phyloP scores from a whole-genome alignment of 495 filamentous ascomycete species.

The Lophiotrema nucula region DNA sequence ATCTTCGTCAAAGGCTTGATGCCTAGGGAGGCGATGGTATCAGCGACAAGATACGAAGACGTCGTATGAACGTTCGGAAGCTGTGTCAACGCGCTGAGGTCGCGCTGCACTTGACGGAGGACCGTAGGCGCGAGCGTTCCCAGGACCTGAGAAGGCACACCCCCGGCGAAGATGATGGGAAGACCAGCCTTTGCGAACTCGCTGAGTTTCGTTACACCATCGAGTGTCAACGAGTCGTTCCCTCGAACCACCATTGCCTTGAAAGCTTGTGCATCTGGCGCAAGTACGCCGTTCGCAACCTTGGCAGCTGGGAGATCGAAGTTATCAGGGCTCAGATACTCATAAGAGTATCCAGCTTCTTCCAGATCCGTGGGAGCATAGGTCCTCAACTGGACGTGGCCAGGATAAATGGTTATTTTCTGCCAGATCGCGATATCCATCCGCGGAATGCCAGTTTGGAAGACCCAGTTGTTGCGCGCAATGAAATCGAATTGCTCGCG shows the following conservation, averaged over 20 bases:
- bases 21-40: conserved; percentile 10
- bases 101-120: conserved; percentile 1
- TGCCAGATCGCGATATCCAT: conserved; percentile 17
- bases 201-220: conserved; percentile 15
- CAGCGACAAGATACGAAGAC: conserved; percentile 7
- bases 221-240: conserved; percentile 15
- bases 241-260: conserved; percentile 8
- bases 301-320: conserved; percentile 15
- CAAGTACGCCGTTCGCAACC: conserved; percentile 7
- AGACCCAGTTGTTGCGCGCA: conserved; percentile 19
- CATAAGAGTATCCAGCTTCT: conserved; percentile 11
- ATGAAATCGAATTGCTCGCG: conserved; percentile 13
- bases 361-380: conserved; percentile 17
- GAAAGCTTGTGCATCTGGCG: conserved; percentile 16
- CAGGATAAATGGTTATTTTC: conserved; percentile 16
- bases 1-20: conserved; percentile 15
- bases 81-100: not conserved
- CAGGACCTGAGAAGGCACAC: conserved; percentile 7
- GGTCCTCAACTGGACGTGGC: conserved; percentile 9
- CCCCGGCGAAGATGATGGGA: conserved; percentile 11
- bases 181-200: conserved; percentile 15
- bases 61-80: conserved; percentile 10
- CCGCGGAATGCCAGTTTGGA: conserved; percentile 10
- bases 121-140: not conserved
- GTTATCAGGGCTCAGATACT: conserved; percentile 20